Evolutionary conservation across 495 filamentous ascomycete genomes (phyloP), one percentile per base, ranked within the genome.

Genomic region (Oidiodendron maius): DNA sequence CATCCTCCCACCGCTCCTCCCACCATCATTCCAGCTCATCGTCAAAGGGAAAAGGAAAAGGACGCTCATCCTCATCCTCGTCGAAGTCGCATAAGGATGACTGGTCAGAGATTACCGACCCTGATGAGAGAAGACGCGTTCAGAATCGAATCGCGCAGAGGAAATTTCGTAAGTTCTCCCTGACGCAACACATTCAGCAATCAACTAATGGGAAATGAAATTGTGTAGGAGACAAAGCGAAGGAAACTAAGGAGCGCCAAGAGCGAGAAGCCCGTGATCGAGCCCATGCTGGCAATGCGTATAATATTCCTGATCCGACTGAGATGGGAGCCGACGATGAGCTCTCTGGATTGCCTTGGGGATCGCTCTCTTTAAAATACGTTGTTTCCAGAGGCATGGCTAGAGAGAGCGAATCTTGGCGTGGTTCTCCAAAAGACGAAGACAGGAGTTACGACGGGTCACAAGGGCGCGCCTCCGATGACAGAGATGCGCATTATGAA

Each of bases 341-440:
- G 30, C 69, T 78, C 10, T 77, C 77, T 0, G 81, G 81, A 3
- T 59, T 85, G 2, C 81, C 81, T 0, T 86, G 82, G 82, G 82
- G 82, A 16, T 70, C 78, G 18, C 42, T 82, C 36, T 76, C 68
- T 48, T 52, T 86, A 64, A 61, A 63, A 22, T 71, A 78, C 51
- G 66, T 82, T 2, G 64, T 84, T 0, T 61, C 71, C 8, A 62
- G 66, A 9, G 80, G 81, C 15, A 74, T 77, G 51, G 66, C 70
- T 36, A 64, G 61, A 21, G 72, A 75, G 56, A 32, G 62, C 53
- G 52, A 64, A 48, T 58, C 61, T 48, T 22, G 62, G 50, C 5
- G 62, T 58, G 39, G 64, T 53, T 57, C 59, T 26, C 36, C 42
- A 32, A 36, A 20, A 17, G 46, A 57, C 15, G 46, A 48, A 16